These are phyloP conservation scores for Entamoeba dispar DNA, from an alignment of 208 protist genomes.

Conservation along the genomic window DNA sequence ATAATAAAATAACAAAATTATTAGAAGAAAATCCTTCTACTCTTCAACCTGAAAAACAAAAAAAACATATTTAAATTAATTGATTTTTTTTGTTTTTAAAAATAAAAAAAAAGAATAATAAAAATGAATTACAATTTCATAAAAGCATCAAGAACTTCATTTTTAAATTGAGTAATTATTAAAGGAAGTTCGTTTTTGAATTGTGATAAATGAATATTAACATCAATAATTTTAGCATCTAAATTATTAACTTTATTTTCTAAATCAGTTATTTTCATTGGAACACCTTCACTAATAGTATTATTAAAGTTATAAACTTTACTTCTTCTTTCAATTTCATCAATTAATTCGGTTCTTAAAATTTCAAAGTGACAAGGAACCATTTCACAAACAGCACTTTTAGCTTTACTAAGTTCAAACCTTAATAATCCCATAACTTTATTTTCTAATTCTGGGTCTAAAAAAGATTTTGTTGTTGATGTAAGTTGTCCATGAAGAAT, in stretches of 20 bases:
- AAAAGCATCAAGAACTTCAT: background rate
- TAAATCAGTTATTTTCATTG: background rate
- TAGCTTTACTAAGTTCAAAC: background rate
- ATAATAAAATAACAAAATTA: too few species aligned
- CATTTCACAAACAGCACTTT: background rate
- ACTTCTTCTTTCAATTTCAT: background rate
- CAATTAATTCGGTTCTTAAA: background rate
- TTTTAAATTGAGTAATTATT: background rate
- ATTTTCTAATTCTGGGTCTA: background rate
- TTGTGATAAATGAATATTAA: background rate
- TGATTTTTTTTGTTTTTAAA: too few species aligned
- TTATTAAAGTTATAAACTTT: background rate
- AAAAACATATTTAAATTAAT: too few species aligned
- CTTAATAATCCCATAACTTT: background rate
- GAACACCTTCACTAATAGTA: background rate
- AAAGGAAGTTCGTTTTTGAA: background rate
- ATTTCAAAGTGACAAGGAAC: background rate
- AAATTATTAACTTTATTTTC: background rate
- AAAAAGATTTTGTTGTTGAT: background rate
- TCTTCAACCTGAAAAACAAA: too few species aligned
- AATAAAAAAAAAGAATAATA: too few species aligned
- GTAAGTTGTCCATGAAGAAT: background rate
- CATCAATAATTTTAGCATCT: background rate
- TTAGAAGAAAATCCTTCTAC: too few species aligned
- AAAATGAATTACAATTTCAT: too few species aligned